Conservation (phyloP, 257 asterid species). For the Petrea volubilis region DNA sequence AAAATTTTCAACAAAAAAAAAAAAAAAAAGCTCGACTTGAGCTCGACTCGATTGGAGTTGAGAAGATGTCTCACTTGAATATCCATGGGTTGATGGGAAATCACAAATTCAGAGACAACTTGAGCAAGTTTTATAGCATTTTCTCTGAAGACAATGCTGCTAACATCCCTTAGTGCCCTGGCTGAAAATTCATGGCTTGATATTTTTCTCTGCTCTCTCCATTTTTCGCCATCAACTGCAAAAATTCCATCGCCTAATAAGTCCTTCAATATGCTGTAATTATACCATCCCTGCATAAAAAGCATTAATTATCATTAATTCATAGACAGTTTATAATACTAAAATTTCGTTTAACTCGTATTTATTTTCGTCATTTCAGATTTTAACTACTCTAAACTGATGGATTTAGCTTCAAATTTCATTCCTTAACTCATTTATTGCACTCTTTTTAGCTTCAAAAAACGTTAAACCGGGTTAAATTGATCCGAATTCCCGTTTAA, state of each 20-base stretch:
- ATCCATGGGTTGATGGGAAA: conserved; percentile 37
- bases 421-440: no score
- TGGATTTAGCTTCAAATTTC: no score
- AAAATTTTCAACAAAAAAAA: no score
- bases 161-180: conserved; percentile 60
- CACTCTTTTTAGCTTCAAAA: no score
- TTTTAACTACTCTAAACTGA: no score
- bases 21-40: no score
- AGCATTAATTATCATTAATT: not conserved
- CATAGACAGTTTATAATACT: no score
- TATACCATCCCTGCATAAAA: conserved; percentile 53
- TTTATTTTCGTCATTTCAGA: no score
- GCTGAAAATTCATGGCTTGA: conserved; percentile 78
- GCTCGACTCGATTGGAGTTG: not conserved
- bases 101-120: conserved; percentile 48
- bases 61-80: conserved; percentile 55
- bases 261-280: conserved; percentile 41
- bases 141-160: conserved; percentile 55
- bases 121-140: conserved; percentile 52
- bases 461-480: no score
- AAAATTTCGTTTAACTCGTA: no score
- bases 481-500: no score
- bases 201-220: conserved; percentile 73
- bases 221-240: conserved; percentile 76
- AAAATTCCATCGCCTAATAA: conserved; percentile 80